Evolutionary conservation across 2,329 filamentous ascomycete genomes (phyloP), one percentile per base, ranked within the genome.

Genomic region (Neopestalotiopsis sp.): DNA sequence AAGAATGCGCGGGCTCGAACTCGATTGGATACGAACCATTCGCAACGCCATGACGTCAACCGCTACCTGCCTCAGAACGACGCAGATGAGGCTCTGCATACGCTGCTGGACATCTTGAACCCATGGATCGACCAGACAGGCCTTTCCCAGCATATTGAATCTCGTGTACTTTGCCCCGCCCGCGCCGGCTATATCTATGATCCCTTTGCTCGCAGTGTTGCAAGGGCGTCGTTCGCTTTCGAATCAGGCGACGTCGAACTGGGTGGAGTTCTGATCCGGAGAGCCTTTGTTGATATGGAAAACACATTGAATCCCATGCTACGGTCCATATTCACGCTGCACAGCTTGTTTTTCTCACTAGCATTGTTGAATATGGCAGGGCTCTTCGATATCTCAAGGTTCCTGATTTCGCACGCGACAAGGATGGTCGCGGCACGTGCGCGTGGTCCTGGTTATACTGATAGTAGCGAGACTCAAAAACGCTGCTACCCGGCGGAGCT

Each of bases 181-280:
- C 52, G 52, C 17, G 52, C 52, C n/a, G n/a, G n/a, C n/a, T 58
- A 58, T 17, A 58, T 58, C 17, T 58, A 58, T 58, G 28, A 58
- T n/a, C n/a, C n/a, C 52, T 58, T 58, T 30, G n/a, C 52, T 20
- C 28, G 28, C 28, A 30, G 17, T 30, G 17, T 58, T 20, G 52
- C 52, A 10, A 30, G 9, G n/a, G 52, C 52, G 4, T 20, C 52
- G n/a, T 58, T 17, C 10, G 52, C 52, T 12, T 58, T 58, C 28
- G 52, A 58, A 17, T 58, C 52, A 17, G 52, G 52, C n/a, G 17
- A 58, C 28, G 52, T 30, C n/a, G 52, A 58, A 17, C n/a, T 9
- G 9, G 52, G 52, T 10, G 52, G 52, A 2, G 28, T 10, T 2
- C 52, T 58, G 52, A 20, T 58, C 9, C n/a, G 52, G 28, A 30